These are phyloP conservation scores for Arthromyces matolae DNA, from an alignment of 768 basidiomycete genomes.

Conservation along the genomic window DNA sequence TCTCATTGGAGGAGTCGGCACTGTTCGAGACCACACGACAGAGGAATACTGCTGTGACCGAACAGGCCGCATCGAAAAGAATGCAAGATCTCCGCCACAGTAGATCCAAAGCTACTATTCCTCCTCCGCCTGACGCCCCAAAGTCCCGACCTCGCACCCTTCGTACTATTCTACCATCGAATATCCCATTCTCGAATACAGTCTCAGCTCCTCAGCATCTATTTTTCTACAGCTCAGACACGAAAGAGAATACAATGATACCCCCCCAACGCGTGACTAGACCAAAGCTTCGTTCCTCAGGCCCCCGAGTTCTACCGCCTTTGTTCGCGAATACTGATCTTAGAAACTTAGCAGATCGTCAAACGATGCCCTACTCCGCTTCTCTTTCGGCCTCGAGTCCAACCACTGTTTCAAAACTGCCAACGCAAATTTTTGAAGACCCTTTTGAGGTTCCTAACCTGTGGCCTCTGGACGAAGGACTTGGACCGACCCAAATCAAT, in stretches of 20 bases:
- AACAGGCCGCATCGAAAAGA: no score
- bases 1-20: no score
- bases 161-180: constrained; percentile 1
- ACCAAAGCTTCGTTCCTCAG: constrained; percentile 4
- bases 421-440: neutral
- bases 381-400: neutral
- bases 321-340: constrained; percentile 5
- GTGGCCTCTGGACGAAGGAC: neutral
- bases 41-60: no score
- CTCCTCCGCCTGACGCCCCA: neutral
- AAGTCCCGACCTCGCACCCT: neutral
- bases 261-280: neutral
- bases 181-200: neutral
- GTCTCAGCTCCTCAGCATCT: neutral
- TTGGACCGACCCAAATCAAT: neutral
- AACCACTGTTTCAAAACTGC: neutral
- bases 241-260: constrained; percentile 8
- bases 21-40: no score
- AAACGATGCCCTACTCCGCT: neutral
- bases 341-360: neutral
- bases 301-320: constrained; percentile 2
- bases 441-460: neutral
- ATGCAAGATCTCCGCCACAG: no score
- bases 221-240: neutral
- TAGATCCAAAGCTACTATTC: neutral